phyloP scores from a whole-genome alignment of 2,329 filamentous ascomycete species.

The Alternaria ventricosa region DNA sequence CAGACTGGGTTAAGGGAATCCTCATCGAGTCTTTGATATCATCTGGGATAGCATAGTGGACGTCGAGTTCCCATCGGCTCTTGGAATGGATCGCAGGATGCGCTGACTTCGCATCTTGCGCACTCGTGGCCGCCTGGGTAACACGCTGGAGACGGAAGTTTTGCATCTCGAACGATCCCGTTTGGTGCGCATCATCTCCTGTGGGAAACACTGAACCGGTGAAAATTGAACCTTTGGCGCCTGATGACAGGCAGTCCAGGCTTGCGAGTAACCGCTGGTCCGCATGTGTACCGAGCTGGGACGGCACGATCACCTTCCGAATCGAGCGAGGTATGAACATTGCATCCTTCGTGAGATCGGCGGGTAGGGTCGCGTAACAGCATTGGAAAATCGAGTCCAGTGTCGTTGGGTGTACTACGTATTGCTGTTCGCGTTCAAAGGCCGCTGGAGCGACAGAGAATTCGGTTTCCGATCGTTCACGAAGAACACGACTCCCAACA shows the following conservation, averaged over 20 bases:
- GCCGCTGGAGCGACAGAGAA: not conserved
- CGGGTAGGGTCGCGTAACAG: conserved; percentile 6
- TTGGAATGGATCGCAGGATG: not conserved
- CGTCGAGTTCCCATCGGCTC: conserved; percentile 7
- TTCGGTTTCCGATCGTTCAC: not conserved
- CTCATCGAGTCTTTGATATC: not conserved
- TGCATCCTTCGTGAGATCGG: not conserved
- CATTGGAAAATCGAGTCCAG: conserved; percentile 16
- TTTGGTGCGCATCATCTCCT: not conserved
- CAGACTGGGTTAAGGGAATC: not conserved
- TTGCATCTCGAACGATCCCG: not conserved
- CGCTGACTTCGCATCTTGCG: not conserved
- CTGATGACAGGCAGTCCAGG: not conserved
- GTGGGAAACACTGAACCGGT: not conserved
- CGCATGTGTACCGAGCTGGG: not conserved
- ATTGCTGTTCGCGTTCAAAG: not conserved
- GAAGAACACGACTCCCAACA: not conserved
- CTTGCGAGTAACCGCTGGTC: not conserved
- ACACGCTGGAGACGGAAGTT: not conserved
- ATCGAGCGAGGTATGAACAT: conserved; percentile 19
- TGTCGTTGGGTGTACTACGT: conserved; percentile 17
- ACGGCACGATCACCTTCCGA: not conserved
- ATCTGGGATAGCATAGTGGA: not conserved
- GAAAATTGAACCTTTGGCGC: not conserved
- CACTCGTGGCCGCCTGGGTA: not conserved